Evolutionary conservation across 78 protist species (phyloP).

Genomic region (Dictyostelium capitatum): DNA sequence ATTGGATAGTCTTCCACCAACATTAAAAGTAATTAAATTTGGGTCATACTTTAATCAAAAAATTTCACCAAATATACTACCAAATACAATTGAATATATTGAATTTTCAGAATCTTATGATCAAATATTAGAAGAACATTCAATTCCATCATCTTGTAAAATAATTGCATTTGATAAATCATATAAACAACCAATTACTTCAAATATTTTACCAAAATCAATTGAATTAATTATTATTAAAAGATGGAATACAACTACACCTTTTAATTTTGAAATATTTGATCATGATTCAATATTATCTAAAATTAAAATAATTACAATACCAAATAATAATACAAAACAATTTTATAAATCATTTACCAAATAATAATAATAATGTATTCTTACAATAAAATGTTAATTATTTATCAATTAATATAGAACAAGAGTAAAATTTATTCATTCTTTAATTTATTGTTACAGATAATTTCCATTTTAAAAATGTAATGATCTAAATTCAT

Average conservation of each 20-base stretch:
- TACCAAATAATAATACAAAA: slow-evolving; percentile 5
- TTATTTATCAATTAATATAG: too few species aligned
- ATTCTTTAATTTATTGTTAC: too few species aligned
- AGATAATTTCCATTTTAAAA: too few species aligned
- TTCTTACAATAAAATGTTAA: too few species aligned
- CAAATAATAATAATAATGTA: too few species aligned
- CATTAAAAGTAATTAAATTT: background rate
- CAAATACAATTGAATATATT: background rate
- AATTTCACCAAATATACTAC: background rate
- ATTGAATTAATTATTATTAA: background rate
- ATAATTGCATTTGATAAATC: background rate
- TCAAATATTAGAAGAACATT: background rate
- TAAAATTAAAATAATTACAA: background rate
- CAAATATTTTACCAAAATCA: background rate
- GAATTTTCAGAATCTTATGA: background rate
- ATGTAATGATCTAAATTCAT: too few species aligned
- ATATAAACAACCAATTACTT: background rate
- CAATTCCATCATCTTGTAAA: background rate
- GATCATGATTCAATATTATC: background rate
- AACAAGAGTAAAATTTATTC: too few species aligned
- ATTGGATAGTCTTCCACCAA: background rate
- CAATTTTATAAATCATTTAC: background rate
- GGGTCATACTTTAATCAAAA: background rate
- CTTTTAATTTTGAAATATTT: background rate
- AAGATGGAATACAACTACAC: background rate